Conservation (phyloP, 2,329 filamentous ascomycete genomes). For the Ilyonectria sp. region DNA sequence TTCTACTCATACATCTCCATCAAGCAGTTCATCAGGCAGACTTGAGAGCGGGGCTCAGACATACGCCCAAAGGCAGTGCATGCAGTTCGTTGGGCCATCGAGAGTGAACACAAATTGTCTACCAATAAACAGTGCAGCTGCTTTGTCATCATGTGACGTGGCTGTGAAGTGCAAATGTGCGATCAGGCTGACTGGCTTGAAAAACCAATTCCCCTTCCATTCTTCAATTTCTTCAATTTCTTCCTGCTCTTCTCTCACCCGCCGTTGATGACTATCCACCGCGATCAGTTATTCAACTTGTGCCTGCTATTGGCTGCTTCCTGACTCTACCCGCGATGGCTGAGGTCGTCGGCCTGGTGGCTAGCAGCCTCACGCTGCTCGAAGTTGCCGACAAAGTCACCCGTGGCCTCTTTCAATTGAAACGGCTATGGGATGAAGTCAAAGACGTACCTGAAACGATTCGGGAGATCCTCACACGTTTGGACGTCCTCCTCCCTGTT, state of each 20-base stretch:
- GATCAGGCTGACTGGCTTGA: neutral
- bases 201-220: neutral
- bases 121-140: neutral
- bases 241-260: neutral
- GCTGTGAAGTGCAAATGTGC: neutral
- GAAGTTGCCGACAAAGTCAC: neutral
- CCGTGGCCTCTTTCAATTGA: neutral
- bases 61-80: neutral
- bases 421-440: slow-evolving; percentile 1
- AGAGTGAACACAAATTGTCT: neutral
- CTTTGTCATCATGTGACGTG: neutral
- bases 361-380: slow-evolving; percentile 1
- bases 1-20: too few species aligned
- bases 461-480: neutral
- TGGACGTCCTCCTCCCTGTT: neutral
- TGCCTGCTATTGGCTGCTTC: neutral
- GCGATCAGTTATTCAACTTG: neutral
- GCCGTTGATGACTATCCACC: too few species aligned
- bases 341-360: neutral
- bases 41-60: neutral
- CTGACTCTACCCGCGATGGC: neutral
- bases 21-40: neutral
- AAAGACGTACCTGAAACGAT: slow-evolving; percentile 3
- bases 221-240: neutral
- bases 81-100: neutral